Base-by-base conservation (phyloP, 192 early-diverging fungal species). In the Helicostylum pulchrum region DNA sequence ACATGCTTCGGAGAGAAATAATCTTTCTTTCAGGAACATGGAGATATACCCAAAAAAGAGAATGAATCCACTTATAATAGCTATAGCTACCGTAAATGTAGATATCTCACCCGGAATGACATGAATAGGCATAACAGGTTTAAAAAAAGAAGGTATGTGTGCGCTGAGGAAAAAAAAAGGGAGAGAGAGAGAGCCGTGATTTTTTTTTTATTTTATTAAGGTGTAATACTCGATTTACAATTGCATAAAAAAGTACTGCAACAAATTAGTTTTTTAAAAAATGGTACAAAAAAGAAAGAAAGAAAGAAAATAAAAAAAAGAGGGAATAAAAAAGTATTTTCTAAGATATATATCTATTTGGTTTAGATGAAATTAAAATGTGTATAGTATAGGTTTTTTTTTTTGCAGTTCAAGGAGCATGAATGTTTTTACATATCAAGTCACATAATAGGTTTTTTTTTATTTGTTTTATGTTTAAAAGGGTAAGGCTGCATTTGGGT, bases 1-100 rank as follows among this genome's bases (percentile, higher is more conserved):
- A 86, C 85, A 80, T 23, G 89, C 85, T 77, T 90, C 90, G 44
- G 88, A 89, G 53, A 92, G 74, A 62, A 85, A 90, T 20, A 90
- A 66, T 3, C 78, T 82, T 58, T 92, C 88, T 59, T 90, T 92
- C 47, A 85, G 70, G 59, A 89, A 78, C 65, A 89, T 71, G 45
- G 89, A 90, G 43, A 86, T 83, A 9, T 87, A 80, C 5, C 89
- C 90, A 55, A 86, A 85, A 51, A 86, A 57, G 26, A 88, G 77
- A 61, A 89, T 84, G 64, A 90, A 90, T 21, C 87, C 87, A 49
- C 88, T 85, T 12, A 90, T 53, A 7, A 92, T 69, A 44, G 83
- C 85, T 42, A 78, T 74, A 5, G 77, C 76, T 11, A 80, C 62
- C 30, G 68, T 68, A 50, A 76, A 76, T 26, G 74, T 20, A 23